These are phyloP conservation scores for Margaritispora aquatica DNA, from an alignment of 495 filamentous ascomycete species.

Conservation along the genomic window DNA sequence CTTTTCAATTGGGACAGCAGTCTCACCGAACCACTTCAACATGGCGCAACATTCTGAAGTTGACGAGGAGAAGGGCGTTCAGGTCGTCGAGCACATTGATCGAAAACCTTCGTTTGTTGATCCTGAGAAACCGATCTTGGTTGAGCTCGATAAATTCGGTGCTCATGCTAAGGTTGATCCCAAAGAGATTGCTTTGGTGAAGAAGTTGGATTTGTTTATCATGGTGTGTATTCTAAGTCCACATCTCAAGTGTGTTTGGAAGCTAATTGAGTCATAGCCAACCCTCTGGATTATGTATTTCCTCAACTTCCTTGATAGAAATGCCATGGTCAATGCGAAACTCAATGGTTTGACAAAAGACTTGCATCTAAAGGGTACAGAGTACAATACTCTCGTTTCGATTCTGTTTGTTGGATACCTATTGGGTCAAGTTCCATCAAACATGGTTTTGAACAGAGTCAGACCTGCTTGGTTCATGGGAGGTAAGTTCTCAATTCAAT, in stretches of 20 bases:
- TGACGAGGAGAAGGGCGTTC: slow-evolving; percentile 4
- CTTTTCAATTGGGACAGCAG: neutral
- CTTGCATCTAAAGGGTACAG: slow-evolving; percentile 51
- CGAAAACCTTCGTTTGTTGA: neutral
- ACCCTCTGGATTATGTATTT: slow-evolving; percentile 45
- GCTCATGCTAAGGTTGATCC: slow-evolving; percentile 35
- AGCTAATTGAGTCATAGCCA: slow-evolving; percentile 20
- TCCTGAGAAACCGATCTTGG: neutral
- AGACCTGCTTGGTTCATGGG: slow-evolving; percentile 21
- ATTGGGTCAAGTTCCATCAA: slow-evolving; percentile 50
- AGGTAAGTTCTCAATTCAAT: slow-evolving; percentile 19
- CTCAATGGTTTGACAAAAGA: slow-evolving; percentile 62
- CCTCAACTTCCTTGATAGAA: slow-evolving; percentile 34
- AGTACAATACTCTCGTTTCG: slow-evolving; percentile 56
- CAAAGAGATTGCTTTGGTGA: slow-evolving; percentile 36
- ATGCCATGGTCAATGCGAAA: slow-evolving; percentile 39
- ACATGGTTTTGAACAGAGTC: slow-evolving; percentile 45
- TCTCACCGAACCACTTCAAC: neutral
- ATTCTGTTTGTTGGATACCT: slow-evolving; percentile 33
- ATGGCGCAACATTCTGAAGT: neutral
- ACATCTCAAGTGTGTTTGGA: neutral
- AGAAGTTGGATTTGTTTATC: slow-evolving; percentile 42
- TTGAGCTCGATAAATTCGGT: slow-evolving; percentile 32
- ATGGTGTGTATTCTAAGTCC: slow-evolving; percentile 33
- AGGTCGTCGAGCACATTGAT: slow-evolving; percentile 13